Percentiles rank a stretch among this genome's conserved stretches.
These are phyloP conservation scores for Auricularia heimuer DNA, from an alignment of 768 basidiomycete genomes.

Conservation along the genomic window DNA sequence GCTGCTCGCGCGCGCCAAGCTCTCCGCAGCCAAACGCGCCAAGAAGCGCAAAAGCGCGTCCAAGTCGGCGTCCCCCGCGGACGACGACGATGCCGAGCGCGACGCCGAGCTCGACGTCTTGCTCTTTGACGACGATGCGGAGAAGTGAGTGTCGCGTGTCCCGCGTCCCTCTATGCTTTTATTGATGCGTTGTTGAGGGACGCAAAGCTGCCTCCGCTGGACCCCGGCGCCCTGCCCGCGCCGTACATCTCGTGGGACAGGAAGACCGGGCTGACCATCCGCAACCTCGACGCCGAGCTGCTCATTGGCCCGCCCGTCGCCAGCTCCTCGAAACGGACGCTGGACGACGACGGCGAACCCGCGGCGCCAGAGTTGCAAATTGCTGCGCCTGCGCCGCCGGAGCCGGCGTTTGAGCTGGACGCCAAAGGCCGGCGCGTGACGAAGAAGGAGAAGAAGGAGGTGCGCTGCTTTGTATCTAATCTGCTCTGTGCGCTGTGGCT, in stretches of 20 bases:
- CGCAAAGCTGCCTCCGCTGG: background rate
- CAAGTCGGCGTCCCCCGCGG: background rate
- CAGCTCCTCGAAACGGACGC: constrained; percentile 45
- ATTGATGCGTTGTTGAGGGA: background rate
- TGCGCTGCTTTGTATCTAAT: background rate
- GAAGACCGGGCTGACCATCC: background rate
- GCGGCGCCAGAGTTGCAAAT: background rate
- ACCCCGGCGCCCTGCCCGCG: background rate
- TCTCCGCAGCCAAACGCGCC: background rate
- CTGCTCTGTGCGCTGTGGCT: background rate
- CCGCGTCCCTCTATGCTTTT: background rate
- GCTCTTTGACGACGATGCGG: background rate
- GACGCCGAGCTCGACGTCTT: background rate
- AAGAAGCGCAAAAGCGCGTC: background rate
- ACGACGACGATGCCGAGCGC: background rate
- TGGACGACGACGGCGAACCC: constrained; percentile 64
- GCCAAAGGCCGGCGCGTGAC: background rate
- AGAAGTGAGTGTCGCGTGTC: background rate
- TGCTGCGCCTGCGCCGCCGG: background rate
- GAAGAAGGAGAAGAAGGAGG: constrained; percentile 7
- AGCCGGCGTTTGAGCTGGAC: background rate
- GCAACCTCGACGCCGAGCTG: background rate
- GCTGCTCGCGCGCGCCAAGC: background rate
- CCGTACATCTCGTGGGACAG: background rate
- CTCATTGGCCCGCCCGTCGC: constrained; percentile 12